These are phyloP conservation scores for Pueraria montana DNA, from an alignment of 306 rosid species.

Conservation along the genomic window DNA sequence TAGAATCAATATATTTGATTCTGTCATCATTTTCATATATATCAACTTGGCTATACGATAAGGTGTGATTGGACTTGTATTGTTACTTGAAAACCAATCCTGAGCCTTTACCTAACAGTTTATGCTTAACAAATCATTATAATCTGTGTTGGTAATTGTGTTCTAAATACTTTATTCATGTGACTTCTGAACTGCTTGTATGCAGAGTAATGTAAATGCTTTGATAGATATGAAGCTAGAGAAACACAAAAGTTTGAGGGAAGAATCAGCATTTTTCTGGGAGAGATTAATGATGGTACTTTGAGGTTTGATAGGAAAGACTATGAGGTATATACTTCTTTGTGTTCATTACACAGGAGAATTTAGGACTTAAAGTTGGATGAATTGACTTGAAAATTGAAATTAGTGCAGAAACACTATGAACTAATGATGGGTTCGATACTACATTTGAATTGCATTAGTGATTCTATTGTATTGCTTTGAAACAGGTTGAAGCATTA, in stretches of 20 bases:
- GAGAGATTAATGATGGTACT: slow-evolving; percentile 83
- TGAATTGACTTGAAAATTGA: slow-evolving; percentile 24
- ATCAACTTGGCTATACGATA: slow-evolving; percentile 1
- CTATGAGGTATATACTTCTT: slow-evolving; percentile 70
- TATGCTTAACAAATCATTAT: slow-evolving; percentile 7
- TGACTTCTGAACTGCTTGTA: slow-evolving; percentile 53
- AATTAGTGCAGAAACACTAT: slow-evolving; percentile 9
- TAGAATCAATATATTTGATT: not conserved
- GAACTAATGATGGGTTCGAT: not conserved
- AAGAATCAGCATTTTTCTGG: slow-evolving; percentile 91
- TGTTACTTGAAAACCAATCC: not conserved
- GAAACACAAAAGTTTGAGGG: slow-evolving; percentile 89
- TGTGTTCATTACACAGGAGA: not conserved
- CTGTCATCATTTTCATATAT: not conserved
- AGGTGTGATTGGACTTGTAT: slow-evolving; percentile 3
- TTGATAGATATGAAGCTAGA: slow-evolving; percentile 92
- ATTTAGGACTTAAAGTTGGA: not conserved
- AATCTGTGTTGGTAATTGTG: slow-evolving; percentile 6
- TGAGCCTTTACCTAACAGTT: not conserved
- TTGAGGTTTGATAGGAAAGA: slow-evolving; percentile 86
- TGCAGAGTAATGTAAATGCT: slow-evolving; percentile 88
- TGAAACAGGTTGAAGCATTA: slow-evolving; percentile 81
- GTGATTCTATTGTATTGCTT: slow-evolving; percentile 38
- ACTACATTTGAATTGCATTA: slow-evolving; percentile 3
- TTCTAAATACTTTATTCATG: slow-evolving; percentile 23